These are phyloP conservation scores for Petunia hybrid DNA, from an alignment of 305 asterid genomes.

Conservation along the genomic window DNA sequence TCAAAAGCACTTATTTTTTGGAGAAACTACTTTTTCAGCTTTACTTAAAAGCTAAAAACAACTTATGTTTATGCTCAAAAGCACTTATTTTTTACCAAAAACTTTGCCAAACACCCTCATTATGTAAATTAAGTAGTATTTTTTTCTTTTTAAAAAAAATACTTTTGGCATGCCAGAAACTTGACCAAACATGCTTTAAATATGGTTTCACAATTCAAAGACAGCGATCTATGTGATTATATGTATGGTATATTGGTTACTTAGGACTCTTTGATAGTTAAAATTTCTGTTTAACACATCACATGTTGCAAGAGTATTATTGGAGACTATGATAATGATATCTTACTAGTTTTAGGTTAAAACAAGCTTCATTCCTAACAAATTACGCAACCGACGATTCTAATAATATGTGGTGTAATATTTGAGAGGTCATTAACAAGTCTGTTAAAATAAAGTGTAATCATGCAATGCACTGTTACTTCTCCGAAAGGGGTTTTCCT, in stretches of 20 bases:
- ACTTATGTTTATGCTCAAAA: too few species aligned
- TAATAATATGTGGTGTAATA: neutral
- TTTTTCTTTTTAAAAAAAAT: too few species aligned
- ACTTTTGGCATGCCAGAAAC: too few species aligned
- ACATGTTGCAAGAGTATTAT: neutral
- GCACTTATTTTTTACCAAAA: too few species aligned
- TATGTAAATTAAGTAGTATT: too few species aligned
- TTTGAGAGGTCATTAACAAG: neutral
- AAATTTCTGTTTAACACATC: neutral
- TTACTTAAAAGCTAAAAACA: too few species aligned
- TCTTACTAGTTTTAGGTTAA: neutral
- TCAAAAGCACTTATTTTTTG: too few species aligned
- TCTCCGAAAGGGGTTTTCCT: neutral
- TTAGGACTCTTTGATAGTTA: neutral
- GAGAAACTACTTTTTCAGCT: too few species aligned
- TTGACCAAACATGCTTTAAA: too few species aligned
- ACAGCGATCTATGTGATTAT: neutral
- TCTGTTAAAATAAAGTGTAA: neutral
- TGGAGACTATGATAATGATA: conserved; percentile 9
- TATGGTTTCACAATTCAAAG: neutral
- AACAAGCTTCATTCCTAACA: neutral
- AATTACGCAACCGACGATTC: conserved; percentile 3
- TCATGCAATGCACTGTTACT: neutral
- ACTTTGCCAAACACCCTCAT: too few species aligned
- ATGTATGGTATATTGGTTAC: neutral